A percentile compares a stretch with the other conserved stretches of the same genome.
These are phyloP conservation scores for Pseudogymnoascus sp. DNA, from an alignment of 2,329 filamentous ascomycete species.

Conservation along the genomic window DNA sequence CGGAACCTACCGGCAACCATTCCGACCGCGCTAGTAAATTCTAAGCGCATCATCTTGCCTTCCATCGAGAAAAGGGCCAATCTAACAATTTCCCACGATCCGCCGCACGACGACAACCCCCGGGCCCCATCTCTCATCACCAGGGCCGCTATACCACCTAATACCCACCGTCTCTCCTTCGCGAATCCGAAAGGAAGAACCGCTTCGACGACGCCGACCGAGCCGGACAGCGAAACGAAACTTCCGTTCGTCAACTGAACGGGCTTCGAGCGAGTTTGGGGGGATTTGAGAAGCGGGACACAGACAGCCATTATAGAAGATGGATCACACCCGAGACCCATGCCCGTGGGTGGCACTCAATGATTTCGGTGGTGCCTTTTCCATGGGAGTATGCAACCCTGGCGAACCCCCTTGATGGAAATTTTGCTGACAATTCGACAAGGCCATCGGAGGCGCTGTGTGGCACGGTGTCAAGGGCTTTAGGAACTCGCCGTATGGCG, in stretches of 20 bases:
- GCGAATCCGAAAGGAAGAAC: not conserved
- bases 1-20: constrained; percentile 4
- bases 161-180: not conserved
- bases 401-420: not conserved
- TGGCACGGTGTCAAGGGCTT: constrained; percentile 98
- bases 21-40: constrained; percentile 8
- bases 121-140: not conserved
- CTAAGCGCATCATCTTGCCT: constrained; percentile 7
- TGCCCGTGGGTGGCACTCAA: constrained; percentile 95
- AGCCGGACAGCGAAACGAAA: not conserved
- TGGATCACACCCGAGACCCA: constrained; percentile 96
- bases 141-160: not conserved
- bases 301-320: constrained; percentile 32
- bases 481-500: constrained; percentile 81
- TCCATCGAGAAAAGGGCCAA: constrained; percentile 4
- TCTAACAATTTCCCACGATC: constrained; percentile 3
- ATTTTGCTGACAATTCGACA: not conserved
- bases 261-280: not conserved
- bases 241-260: not conserved
- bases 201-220: not conserved
- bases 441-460: constrained; percentile 72
- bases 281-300: not conserved
- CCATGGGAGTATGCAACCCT: constrained; percentile 66
- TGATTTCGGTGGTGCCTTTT: constrained; percentile 95
- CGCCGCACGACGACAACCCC: constrained; percentile 1